A percentile compares a stretch with the other conserved stretches of the same genome.
Evolutionary conservation across 768 basidiomycete species (phyloP).

Genomic region (Pholiota microspora): DNA sequence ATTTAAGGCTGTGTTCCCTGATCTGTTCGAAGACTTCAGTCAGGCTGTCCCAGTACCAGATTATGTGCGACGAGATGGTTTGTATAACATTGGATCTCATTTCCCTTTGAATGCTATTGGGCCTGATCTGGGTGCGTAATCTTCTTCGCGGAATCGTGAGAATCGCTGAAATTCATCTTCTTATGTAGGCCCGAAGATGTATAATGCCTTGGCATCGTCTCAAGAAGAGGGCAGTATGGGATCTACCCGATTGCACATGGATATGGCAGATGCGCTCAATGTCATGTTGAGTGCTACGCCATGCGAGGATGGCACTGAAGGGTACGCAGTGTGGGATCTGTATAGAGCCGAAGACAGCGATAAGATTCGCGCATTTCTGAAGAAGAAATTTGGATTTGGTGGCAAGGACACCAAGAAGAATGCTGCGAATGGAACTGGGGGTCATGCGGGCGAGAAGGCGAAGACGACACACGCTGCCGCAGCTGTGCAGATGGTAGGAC

Average conservation of each 20-base stretch:
- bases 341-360: conserved; percentile 80
- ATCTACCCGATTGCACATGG: conserved; percentile 89
- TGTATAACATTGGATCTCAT: conserved; percentile 85
- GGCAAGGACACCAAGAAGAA: conserved; percentile 2
- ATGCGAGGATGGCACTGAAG: conserved; percentile 58
- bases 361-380: conserved; percentile 74
- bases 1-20: conserved; percentile 81
- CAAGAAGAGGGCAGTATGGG: conserved; percentile 72
- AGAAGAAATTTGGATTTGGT: conserved; percentile 47
- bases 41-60: conserved; percentile 82
- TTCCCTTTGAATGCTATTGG: conserved; percentile 77
- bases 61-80: conserved; percentile 89
- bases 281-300: conserved; percentile 77
- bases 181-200: conserved; percentile 84
- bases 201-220: conserved; percentile 80
- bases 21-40: conserved; percentile 83
- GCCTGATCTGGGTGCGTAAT: conserved; percentile 70
- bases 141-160: background rate
- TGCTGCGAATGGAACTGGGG: background rate
- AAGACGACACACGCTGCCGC: conserved; percentile 11
- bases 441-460: conserved; percentile 13
- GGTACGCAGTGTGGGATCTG: conserved; percentile 91
- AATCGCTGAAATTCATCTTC: background rate
- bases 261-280: conserved; percentile 92
- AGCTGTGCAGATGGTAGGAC: conserved; percentile 38